Evolutionary conservation across 495 filamentous ascomycete genomes (phyloP).

Genomic region (Neurospora sp.): DNA sequence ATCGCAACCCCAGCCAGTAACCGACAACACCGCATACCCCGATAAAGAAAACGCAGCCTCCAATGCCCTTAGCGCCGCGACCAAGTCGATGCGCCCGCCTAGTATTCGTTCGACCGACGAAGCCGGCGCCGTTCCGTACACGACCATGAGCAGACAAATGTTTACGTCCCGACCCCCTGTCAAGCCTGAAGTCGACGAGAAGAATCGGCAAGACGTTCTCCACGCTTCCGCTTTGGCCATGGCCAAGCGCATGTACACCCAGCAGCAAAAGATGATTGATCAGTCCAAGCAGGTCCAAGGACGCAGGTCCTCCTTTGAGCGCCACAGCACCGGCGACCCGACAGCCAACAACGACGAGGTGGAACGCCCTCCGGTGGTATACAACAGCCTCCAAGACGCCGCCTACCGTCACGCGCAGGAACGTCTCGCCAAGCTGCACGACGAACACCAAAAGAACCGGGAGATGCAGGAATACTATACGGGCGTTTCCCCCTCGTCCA

Average conservation of each 20-base stretch:
- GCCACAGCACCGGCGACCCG: slow-evolving; percentile 8
- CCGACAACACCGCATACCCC: slow-evolving; percentile 33
- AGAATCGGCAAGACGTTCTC: slow-evolving; percentile 56
- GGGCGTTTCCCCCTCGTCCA: neutral
- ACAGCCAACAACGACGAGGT: slow-evolving; percentile 9
- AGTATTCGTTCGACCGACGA: slow-evolving; percentile 23
- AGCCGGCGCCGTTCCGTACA: slow-evolving; percentile 33
- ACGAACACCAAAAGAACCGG: slow-evolving; percentile 48
- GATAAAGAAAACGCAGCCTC: slow-evolving; percentile 49
- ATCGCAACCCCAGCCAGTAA: slow-evolving; percentile 42
- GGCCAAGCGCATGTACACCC: slow-evolving; percentile 73
- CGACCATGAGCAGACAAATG: slow-evolving; percentile 50
- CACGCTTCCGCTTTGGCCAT: slow-evolving; percentile 77
- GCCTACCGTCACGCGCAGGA: slow-evolving; percentile 77
- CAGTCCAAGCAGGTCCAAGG: slow-evolving; percentile 28
- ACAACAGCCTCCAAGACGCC: slow-evolving; percentile 64
- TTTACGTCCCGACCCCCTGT: slow-evolving; percentile 70
- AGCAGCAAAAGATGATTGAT: slow-evolving; percentile 49
- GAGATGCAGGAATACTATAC: slow-evolving; percentile 62
- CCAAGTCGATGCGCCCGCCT: slow-evolving; percentile 38
- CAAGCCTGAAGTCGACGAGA: slow-evolving; percentile 59
- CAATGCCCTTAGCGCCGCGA: slow-evolving; percentile 61
- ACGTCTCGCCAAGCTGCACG: slow-evolving; percentile 67
- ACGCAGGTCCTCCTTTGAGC: slow-evolving; percentile 17
- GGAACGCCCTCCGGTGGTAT: slow-evolving; percentile 25